Evolutionary conservation across 1,284 basidiomycete species (phyloP).

Genomic region (Mycena citricolor): DNA sequence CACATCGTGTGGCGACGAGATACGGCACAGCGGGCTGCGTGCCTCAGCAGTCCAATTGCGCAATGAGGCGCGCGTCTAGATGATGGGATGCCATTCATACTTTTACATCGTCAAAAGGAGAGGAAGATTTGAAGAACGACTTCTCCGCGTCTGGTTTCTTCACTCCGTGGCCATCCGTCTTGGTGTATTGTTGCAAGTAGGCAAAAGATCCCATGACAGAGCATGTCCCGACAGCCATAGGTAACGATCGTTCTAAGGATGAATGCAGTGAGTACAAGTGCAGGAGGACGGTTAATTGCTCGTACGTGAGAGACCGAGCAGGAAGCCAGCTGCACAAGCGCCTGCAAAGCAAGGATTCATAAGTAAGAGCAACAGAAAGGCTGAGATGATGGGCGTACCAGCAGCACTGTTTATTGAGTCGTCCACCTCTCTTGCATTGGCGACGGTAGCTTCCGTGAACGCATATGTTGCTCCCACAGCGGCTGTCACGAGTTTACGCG

Average conservation of each 20-base stretch:
- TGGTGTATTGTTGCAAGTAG: conserved; percentile 84
- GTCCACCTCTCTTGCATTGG: conserved; percentile 80
- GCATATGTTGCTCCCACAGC: conserved; percentile 92
- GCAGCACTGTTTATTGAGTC: conserved; percentile 81
- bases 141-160: conserved; percentile 63
- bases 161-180: conserved; percentile 53
- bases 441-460: conserved; percentile 76
- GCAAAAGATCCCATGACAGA: conserved; percentile 78
- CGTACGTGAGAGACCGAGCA: conserved; percentile 82
- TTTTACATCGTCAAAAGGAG: conserved; percentile 32
- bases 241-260: conserved; percentile 83
- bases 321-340: conserved; percentile 91
- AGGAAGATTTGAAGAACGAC: conserved; percentile 65
- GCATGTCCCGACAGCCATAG: conserved; percentile 81
- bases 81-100: conserved; percentile 17
- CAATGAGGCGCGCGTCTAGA: not conserved
- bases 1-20: too few species aligned
- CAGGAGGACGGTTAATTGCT: conserved; percentile 25
- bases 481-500: conserved; percentile 45
- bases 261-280: too few species aligned
- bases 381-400: not conserved
- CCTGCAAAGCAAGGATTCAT: conserved; percentile 47
- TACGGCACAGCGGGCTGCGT: too few species aligned
- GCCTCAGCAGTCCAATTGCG: too few species aligned
- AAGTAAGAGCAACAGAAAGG: not conserved